A percentile compares a stretch with the other conserved stretches of the same genome.
These are phyloP conservation scores for Cyberlindnera americana DNA, from an alignment of 805 yeast genomes.

Conservation along the genomic window DNA sequence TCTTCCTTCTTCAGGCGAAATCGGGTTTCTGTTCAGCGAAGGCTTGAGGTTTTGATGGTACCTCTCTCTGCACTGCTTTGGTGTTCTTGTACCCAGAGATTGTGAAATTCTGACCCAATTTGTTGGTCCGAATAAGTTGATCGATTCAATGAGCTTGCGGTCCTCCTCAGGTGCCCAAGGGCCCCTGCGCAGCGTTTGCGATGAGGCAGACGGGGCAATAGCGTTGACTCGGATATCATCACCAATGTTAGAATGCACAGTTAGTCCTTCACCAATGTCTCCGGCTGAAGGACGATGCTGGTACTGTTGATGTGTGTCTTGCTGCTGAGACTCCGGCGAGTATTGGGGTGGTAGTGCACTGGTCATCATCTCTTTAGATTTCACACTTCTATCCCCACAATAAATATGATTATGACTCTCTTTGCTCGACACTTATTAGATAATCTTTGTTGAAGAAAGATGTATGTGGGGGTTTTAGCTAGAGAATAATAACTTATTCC, in stretches of 20 bases:
- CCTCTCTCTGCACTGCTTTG: slow-evolving; percentile 89
- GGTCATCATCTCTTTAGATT: background rate
- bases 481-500: too few relatives aligned
- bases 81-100: slow-evolving; percentile 70
- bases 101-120: slow-evolving; percentile 88
- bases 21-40: slow-evolving; percentile 73
- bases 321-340: background rate
- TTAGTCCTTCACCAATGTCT: slow-evolving; percentile 1
- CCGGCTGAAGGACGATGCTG: background rate
- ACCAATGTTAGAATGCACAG: slow-evolving; percentile 3
- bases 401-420: too few relatives aligned
- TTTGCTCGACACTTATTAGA: too few relatives aligned
- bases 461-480: too few relatives aligned
- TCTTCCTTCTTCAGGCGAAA: slow-evolving; percentile 78
- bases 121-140: slow-evolving; percentile 68
- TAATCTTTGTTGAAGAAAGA: too few relatives aligned
- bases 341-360: background rate
- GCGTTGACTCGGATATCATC: slow-evolving; percentile 11
- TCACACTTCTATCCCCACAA: too few relatives aligned
- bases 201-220: slow-evolving; percentile 7
- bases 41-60: slow-evolving; percentile 92
- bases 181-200: slow-evolving; percentile 48
- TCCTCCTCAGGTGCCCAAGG: slow-evolving; percentile 93
- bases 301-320: background rate
- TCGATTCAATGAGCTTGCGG: slow-evolving; percentile 62